Evolutionary conservation across 352 stramenopile species (phyloP).

Genomic region (Globisporangium viniferum): DNA sequence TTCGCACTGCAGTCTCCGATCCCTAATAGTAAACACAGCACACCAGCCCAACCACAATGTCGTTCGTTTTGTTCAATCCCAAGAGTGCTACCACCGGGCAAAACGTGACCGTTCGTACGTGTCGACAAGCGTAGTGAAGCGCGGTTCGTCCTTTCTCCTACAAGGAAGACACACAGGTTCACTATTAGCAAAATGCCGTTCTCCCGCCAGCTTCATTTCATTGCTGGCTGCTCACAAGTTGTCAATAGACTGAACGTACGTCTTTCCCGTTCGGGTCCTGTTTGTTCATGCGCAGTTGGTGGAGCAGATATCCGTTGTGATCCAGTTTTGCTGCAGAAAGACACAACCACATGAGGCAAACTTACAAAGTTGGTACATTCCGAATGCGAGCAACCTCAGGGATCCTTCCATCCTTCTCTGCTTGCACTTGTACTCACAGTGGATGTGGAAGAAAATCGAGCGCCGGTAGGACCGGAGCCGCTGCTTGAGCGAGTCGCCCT

Average conservation of each 20-base stretch:
- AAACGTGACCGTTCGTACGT: constrained; percentile 28
- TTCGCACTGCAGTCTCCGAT: constrained; percentile 44
- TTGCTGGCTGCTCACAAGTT: background rate
- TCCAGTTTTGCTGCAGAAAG: constrained; percentile 52
- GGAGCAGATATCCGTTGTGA: constrained; percentile 58
- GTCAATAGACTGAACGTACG: constrained; percentile 21
- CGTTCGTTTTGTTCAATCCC: background rate
- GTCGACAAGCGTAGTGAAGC: constrained; percentile 69
- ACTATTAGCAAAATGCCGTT: background rate
- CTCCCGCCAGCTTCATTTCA: too few species aligned
- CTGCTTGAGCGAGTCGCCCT: constrained; percentile 68
- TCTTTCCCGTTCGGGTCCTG: constrained; percentile 78
- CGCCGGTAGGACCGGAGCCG: constrained; percentile 61
- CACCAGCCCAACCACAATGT: background rate
- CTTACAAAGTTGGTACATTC: background rate
- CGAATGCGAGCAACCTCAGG: too few species aligned
- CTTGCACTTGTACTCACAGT: constrained; percentile 29
- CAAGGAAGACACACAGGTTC: background rate
- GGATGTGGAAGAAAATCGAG: constrained; percentile 80
- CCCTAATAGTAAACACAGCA: constrained; percentile 27
- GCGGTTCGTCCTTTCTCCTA: constrained; percentile 77
- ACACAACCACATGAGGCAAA: background rate
- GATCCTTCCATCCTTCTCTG: too few species aligned
- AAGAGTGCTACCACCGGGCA: background rate
- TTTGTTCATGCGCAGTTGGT: constrained; percentile 57